Evolutionary conservation across 140 eudicot species (phyloP).

Genomic region (Oenanthe javanica): DNA sequence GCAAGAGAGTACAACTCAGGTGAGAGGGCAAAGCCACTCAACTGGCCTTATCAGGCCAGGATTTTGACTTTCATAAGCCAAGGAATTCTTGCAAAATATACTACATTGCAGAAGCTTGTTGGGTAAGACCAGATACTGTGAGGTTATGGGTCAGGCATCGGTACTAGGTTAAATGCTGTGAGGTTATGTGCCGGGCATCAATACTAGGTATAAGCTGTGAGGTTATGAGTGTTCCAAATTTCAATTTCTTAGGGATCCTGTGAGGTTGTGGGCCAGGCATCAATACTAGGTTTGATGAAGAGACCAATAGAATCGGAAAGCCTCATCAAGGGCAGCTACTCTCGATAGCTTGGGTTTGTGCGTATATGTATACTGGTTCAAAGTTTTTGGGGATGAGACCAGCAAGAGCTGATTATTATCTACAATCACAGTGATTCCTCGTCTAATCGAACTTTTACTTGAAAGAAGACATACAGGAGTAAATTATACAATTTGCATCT

Average conservation of each 20-base stretch:
- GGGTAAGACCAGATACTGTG: background rate
- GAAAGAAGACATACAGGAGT: background rate
- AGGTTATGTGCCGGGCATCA: background rate
- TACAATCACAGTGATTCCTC: background rate
- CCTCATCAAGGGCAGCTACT: background rate
- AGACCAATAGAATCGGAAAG: background rate
- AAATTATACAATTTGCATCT: background rate
- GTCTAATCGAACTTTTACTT: background rate
- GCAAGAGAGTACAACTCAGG: background rate
- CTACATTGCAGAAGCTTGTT: background rate
- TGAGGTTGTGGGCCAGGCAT: background rate
- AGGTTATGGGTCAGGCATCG: background rate
- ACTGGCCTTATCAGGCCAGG: background rate
- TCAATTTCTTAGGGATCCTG: too few relatives aligned
- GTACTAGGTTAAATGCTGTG: too few relatives aligned
- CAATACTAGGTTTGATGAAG: background rate
- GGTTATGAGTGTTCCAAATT: too few relatives aligned
- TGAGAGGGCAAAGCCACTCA: background rate
- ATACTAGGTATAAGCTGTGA: background rate
- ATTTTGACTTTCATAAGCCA: too few relatives aligned
- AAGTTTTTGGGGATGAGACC: background rate
- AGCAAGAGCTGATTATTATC: background rate
- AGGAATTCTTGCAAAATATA: too few relatives aligned
- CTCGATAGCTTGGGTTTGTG: background rate
- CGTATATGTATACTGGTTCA: background rate